These are phyloP conservation scores for Aspergillus sp. DNA, from an alignment of 2,329 filamentous ascomycete species.

Conservation along the genomic window DNA sequence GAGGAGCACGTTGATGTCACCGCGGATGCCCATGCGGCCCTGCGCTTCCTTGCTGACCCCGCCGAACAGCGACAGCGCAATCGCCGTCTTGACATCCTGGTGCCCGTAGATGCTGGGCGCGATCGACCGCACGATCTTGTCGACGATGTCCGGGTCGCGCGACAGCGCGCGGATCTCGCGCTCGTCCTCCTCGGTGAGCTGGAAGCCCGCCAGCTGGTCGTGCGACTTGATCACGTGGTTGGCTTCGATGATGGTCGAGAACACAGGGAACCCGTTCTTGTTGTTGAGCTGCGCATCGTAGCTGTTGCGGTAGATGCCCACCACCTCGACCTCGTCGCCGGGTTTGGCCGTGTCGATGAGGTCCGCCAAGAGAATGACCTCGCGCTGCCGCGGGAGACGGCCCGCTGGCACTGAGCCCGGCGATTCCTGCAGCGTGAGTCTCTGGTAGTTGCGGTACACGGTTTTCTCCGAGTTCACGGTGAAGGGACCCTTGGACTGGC, in stretches of 20 bases:
- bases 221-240: slow-evolving; percentile 97
- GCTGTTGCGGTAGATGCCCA: slow-evolving; percentile 94
- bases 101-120: slow-evolving; percentile 97
- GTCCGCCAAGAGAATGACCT: slow-evolving; percentile 94
- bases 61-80: slow-evolving; percentile 88
- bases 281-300: slow-evolving; percentile 97
- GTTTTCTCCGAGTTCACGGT: slow-evolving; percentile 96
- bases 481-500: slow-evolving; percentile 90
- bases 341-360: slow-evolving; percentile 95
- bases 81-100: slow-evolving; percentile 91
- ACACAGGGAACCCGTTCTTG: slow-evolving; percentile 96
- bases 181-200: slow-evolving; percentile 90
- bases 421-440: slow-evolving; percentile 91
- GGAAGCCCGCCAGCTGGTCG: slow-evolving; percentile 93
- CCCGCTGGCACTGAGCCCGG: slow-evolving; percentile 94
- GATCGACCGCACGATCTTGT: slow-evolving; percentile 87
- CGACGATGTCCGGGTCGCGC: slow-evolving; percentile 80
- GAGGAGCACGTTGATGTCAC: slow-evolving; percentile 94
- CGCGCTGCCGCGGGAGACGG: slow-evolving; percentile 82
- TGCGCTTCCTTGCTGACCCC: slow-evolving; percentile 87
- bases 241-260: slow-evolving; percentile 93
- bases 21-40: slow-evolving; percentile 82
- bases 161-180: slow-evolving; percentile 80
- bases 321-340: slow-evolving; percentile 94
- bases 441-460: slow-evolving; percentile 97